Base-by-base conservation (phyloP, 805 yeast genomes). In the Wickerhamiella alocasiicola region DNA sequence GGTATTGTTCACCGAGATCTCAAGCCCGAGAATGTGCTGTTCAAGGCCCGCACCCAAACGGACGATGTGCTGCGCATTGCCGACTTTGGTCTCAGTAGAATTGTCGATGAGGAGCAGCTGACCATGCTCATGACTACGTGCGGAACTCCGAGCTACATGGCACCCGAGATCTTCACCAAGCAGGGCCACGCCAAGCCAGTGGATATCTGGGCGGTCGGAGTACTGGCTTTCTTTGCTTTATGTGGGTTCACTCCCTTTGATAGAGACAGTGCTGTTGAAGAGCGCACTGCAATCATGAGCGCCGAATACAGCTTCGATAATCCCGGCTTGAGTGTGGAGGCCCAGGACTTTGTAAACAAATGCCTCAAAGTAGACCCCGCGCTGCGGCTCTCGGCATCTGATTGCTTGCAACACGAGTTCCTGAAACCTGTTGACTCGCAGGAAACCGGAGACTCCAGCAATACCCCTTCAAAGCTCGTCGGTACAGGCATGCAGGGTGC, bases 161-260 rank as follows among this genome's bases (percentile, higher is more conserved):
- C 87, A 0, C 88, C 88, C 1, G 87, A 79, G 52, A 66, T 80
- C 30, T 63, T 72, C 41, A 56, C 62, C 12, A 62, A 69, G 37
- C 54, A 61, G 30, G 74, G 74, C n/a, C 79, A 78, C 49, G 70
- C 71, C 19, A 65, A 61, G 46, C 67, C 72, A 2, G 78, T 78
- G 2, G 88, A 79, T 53, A 65, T 79, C 24, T 79, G 88, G 88
- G 80, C 87, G 0, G 63, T 79, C 20, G 88, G 87, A 2, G 84
- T 79, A 2, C 62, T 78, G 25, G 68, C 78, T 2, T 80, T 78
- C 55, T 78, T 79, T 50, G 68, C 78, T 68, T 65, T 76, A 12
- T 68, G 79, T 46, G 87, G 87, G 2, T 80, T 78, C 53, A 72
- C 79, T 60, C 88, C 88, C 1, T 79, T 79, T 55, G 87, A 79